Evolutionary conservation across 495 filamentous ascomycete species (phyloP), one percentile per base, ranked within the genome.

Genomic region (Thermochaetoides thermophila): DNA sequence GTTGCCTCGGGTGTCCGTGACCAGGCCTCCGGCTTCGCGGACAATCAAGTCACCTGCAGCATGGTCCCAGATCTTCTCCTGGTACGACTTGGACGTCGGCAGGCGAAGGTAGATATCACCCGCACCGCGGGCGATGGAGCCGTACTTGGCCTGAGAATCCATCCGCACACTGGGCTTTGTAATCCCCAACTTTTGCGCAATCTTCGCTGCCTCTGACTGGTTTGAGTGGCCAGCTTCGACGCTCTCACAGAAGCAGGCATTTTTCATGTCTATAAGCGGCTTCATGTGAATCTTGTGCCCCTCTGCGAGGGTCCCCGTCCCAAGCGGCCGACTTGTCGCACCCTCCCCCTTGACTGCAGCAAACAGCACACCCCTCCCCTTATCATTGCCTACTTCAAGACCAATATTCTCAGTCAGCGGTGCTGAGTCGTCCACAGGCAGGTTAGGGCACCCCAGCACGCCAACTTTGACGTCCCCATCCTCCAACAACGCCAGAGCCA

Each of bases 31-130:
- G 4, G 91, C 85, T 57, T 99, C 89, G 29, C 84, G 69, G 8
- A 94, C 85, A 44, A 99, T 86, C 32, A 99, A 56, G 39, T 91
- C 85, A 21, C 89, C 89, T n/a, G 84, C 87, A 19, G 87, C 91
- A 58, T 99, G 89, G 53, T 99, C 89, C 89, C 89, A 99, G 43
- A 99, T 96, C 69, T 99, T 99, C 68, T 99, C 89, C 60, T 92
- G 74, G 57, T 96, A 99, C 16, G 76, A 74, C 49, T 75, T 76
- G 45, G 69, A 76, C 9, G 78, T 75, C 12, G 91, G 89, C 18
- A 99, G 60, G 31, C 89, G 69, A 43, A 97, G 62, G 55, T 96
- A 96, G 42, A 99, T 74, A 47, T 99, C 91, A 27, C 85, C 89
- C 5, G 86, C 85, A 16, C 89, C 89, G 39, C 89, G 65, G n/a